Evolutionary conservation across 192 early-diverging fungal species (phyloP), one percentile per base, ranked within the genome.

Genomic region (Mortierella antarctica): DNA sequence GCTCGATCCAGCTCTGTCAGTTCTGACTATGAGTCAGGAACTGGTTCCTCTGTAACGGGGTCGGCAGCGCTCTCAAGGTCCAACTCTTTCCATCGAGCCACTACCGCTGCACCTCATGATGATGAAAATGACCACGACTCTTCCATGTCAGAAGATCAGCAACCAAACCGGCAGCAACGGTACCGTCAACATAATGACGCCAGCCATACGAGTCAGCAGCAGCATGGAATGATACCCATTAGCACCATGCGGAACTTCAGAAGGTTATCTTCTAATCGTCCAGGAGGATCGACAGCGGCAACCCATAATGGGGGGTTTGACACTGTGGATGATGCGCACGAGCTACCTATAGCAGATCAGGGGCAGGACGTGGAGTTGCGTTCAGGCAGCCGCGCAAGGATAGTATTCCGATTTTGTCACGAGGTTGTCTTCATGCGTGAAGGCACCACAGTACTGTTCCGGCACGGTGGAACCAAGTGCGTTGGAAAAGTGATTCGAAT

Each of bases 381-480:
- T 17, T 85, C 86, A 11, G 89, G 91, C 10, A 75, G 82, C n/a
- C 68, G 83, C 63, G 91, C 84, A 0, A 47, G 73, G 10, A 86
- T 91, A 15, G 64, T 80, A 7, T 87, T 93, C 39, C 64, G 76
- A 57, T 92, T 92, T 55, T 79, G 88, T 46, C 74, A 86, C 54
- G 89, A 92, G 69, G 90, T 92, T 20, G 89, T 87, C 40, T 90
- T 88, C 52, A 70, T 94, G 47, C 73, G 77, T 11, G 74, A 86
- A 14, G 93, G 89, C 7, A 73, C 87, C 1, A 84, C 86, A 4
- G 86, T 94, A 0, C 57, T 94, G 40, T 89, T 94, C 55, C 84
- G 88, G 57, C 83, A 89, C 64, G 91, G 85, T n/a, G 67, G 84
- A 20, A 84, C 89, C 41, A 94, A 92, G 70, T 93, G 93, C 63